Conservation (phyloP, 2,329 filamentous ascomycete species). For the Aspergillus tamarii region DNA sequence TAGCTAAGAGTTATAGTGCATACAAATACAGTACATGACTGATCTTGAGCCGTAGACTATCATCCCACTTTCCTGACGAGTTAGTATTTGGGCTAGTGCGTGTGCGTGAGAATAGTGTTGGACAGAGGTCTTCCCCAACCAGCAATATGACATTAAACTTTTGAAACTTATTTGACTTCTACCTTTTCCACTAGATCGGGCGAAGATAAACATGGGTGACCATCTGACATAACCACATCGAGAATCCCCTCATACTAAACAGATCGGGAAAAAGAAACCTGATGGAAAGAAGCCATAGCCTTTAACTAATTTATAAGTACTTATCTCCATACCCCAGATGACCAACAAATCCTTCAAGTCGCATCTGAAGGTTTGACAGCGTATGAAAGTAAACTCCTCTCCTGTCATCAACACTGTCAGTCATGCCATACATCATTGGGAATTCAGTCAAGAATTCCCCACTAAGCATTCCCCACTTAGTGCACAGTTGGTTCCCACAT, state of each 20-base stretch:
- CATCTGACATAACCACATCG: not conserved
- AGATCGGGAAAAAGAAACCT: not conserved
- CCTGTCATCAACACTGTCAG: not conserved
- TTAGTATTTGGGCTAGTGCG: not conserved
- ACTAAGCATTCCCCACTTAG: not conserved
- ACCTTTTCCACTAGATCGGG: not conserved
- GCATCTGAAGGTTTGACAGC: not conserved
- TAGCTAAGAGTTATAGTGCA: not conserved
- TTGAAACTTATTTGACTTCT: not conserved
- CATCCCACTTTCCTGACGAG: not conserved
- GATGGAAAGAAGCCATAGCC: not conserved
- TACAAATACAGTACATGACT: not conserved
- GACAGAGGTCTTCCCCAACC: not conserved
- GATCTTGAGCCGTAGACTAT: not conserved
- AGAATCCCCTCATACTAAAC: not conserved
- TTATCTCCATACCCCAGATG: not conserved
- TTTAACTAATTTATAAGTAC: no score
- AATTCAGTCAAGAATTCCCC: not conserved
- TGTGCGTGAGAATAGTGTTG: not conserved
- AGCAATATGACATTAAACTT: not conserved
- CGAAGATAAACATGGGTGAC: not conserved
- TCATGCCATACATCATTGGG: constrained; percentile 1
- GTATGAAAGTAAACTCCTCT: not conserved
- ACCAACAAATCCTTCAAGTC: not conserved
- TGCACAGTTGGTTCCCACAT: not conserved